Conservation (phyloP, 2,329 filamentous ascomycete species). For the Xylaria multiplex region DNA sequence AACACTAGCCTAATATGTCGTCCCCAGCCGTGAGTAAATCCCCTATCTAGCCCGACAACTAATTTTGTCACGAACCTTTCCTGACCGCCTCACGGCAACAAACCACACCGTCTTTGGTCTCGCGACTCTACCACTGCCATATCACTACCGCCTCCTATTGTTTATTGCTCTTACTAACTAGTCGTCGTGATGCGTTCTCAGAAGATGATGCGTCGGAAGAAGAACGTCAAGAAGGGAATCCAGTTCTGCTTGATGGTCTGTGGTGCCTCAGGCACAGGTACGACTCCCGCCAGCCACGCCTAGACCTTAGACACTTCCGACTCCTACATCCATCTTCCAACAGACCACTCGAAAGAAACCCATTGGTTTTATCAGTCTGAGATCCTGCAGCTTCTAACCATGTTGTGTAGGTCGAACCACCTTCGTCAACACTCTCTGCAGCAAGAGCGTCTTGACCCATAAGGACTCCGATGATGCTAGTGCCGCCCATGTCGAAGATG, state of each 20-base stretch:
- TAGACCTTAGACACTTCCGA: conserved; percentile 24
- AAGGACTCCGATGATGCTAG: conserved; percentile 93
- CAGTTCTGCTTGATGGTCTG: conserved; percentile 99
- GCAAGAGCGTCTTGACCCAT: conserved; percentile 87
- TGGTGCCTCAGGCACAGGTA: conserved; percentile 97
- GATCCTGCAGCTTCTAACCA: conserved; percentile 18
- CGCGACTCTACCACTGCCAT: conserved; percentile 6
- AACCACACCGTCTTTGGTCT: conserved; percentile 20
- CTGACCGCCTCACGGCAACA: conserved; percentile 36
- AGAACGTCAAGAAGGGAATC: conserved; percentile 99
- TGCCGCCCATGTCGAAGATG: conserved; percentile 92
- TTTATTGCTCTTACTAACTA: conserved; percentile 38
- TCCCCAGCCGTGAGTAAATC: conserved; percentile 50
- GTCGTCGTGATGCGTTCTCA: conserved; percentile 54
- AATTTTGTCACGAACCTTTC: conserved; percentile 37
- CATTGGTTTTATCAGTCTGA: conserved; percentile 10
- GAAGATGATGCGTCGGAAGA: conserved; percentile 99
- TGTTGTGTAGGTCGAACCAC: conserved; percentile 82
- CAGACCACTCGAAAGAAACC: conserved; percentile 21
- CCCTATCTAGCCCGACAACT: conserved; percentile 41
- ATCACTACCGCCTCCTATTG: conserved; percentile 6
- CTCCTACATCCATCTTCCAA: background rate
- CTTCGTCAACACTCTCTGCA: conserved; percentile 99
- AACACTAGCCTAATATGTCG: conserved; percentile 50
- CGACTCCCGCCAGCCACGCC: conserved; percentile 48